Conservation (phyloP, 352 stramenopile species). For the Pythium dissotocum region DNA sequence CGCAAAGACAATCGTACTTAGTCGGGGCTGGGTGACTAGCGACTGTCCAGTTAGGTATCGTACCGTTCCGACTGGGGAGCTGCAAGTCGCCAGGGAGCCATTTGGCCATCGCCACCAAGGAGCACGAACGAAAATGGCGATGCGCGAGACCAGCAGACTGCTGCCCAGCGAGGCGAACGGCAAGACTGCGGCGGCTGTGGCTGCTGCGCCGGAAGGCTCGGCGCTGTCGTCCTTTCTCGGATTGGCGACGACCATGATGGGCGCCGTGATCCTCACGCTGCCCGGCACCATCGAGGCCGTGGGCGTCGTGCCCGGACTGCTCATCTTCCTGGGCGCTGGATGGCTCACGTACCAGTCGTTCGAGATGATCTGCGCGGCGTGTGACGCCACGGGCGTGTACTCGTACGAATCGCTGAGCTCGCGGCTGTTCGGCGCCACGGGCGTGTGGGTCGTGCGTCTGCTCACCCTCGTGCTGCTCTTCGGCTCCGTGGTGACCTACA, state of each 20-base stretch:
- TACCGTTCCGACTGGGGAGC: background rate
- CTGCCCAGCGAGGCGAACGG: constrained; percentile 16
- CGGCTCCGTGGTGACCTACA: constrained; percentile 80
- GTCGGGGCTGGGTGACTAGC: background rate
- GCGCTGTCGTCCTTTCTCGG: constrained; percentile 76
- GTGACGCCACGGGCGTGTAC: constrained; percentile 62
- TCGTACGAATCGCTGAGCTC: constrained; percentile 85
- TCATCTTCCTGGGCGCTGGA: constrained; percentile 54
- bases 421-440: constrained; percentile 60
- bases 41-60: background rate
- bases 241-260: constrained; percentile 83
- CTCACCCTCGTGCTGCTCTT: constrained; percentile 78
- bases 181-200: constrained; percentile 4
- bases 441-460: constrained; percentile 74
- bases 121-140: constrained; percentile 9
- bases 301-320: constrained; percentile 46
- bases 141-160: constrained; percentile 23
- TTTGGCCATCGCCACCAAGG: background rate
- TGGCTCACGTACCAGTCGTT: constrained; percentile 73
- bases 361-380: constrained; percentile 69
- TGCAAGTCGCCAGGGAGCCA: background rate
- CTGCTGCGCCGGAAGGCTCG: constrained; percentile 38
- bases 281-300: constrained; percentile 64
- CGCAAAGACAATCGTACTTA: background rate
- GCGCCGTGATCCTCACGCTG: constrained; percentile 75